These are phyloP conservation scores for Corylus americana DNA, from an alignment of 306 rosid species.

Conservation along the genomic window DNA sequence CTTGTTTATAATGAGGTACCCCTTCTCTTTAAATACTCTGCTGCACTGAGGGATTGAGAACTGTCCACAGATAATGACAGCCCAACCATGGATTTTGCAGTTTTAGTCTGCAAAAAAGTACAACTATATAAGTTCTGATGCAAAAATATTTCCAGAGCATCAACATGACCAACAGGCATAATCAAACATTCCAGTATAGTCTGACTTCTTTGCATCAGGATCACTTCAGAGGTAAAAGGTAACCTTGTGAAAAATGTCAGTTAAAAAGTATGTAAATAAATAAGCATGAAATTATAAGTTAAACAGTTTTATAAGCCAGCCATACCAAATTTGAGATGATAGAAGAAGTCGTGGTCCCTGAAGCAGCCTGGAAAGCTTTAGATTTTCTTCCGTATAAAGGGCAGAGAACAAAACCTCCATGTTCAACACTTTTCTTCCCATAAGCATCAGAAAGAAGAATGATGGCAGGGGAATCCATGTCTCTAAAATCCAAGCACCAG, in stretches of 20 bases:
- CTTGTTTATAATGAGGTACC: slow-evolving; percentile 50
- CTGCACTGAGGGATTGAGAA: slow-evolving; percentile 66
- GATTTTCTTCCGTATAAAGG: slow-evolving; percentile 94
- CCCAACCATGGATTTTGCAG: slow-evolving; percentile 91
- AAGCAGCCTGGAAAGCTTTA: slow-evolving; percentile 92
- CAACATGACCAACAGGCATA: not conserved
- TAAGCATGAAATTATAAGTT: not conserved
- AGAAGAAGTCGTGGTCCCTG: slow-evolving; percentile 76
- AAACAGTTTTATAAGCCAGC: slow-evolving; percentile 14
- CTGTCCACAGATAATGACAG: slow-evolving; percentile 75
- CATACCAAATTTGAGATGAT: slow-evolving; percentile 87
- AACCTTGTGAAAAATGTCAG: slow-evolving; percentile 24
- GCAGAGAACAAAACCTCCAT: slow-evolving; percentile 88
- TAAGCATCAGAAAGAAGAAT: slow-evolving; percentile 70
- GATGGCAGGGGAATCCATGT: slow-evolving; percentile 87
- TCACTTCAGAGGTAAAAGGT: slow-evolving; percentile 25
- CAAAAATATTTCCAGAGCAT: slow-evolving; percentile 1
- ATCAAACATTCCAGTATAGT: slow-evolving; percentile 16
- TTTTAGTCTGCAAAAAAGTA: slow-evolving; percentile 71
- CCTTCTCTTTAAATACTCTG: slow-evolving; percentile 81
- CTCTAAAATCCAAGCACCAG: slow-evolving; percentile 99
- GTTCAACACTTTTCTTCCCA: slow-evolving; percentile 71
- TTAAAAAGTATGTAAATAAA: not conserved
- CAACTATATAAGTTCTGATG: slow-evolving; percentile 22
- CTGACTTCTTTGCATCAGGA: slow-evolving; percentile 13